Percentiles rank a stretch among this genome's conserved stretches.
Conservation (phyloP, 257 asterid genomes). For the Fraxinus americana region DNA sequence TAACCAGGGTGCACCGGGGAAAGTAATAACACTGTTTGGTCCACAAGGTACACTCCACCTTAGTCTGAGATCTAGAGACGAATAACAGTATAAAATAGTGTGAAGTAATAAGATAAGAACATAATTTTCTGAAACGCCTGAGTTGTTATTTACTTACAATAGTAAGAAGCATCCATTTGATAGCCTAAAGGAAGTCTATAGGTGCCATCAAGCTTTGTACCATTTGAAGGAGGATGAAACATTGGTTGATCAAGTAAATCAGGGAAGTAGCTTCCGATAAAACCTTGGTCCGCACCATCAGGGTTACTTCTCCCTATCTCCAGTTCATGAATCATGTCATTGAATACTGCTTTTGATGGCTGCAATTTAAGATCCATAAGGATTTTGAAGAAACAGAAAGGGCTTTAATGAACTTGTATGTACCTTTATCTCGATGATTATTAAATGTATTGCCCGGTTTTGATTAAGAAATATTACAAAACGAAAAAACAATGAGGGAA, state of each 20-base stretch:
- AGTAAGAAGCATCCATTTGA: constrained; percentile 97
- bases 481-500: neutral
- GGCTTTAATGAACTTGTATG: no score
- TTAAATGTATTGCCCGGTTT: no score
- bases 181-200: constrained; percentile 90
- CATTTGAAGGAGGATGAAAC: constrained; percentile 71
- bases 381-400: constrained; percentile 7
- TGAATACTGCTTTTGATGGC: constrained; percentile 75
- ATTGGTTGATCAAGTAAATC: constrained; percentile 68
- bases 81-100: neutral
- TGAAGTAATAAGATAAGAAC: neutral
- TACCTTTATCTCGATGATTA: no score
- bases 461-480: no score
- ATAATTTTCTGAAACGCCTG: neutral
- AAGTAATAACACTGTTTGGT: constrained; percentile 85
- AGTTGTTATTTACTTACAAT: constrained; percentile 50
- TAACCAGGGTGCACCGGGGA: constrained; percentile 85
- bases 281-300: constrained; percentile 96
- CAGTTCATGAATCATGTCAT: constrained; percentile 77
- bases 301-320: constrained; percentile 66
- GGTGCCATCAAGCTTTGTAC: constrained; percentile 65
- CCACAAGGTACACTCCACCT: constrained; percentile 93
- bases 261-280: constrained; percentile 72
- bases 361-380: constrained; percentile 34
- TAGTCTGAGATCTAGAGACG: constrained; percentile 66